Evolutionary conservation across 768 basidiomycete genomes (phyloP).

Genomic region (Leccinellum albellum): DNA sequence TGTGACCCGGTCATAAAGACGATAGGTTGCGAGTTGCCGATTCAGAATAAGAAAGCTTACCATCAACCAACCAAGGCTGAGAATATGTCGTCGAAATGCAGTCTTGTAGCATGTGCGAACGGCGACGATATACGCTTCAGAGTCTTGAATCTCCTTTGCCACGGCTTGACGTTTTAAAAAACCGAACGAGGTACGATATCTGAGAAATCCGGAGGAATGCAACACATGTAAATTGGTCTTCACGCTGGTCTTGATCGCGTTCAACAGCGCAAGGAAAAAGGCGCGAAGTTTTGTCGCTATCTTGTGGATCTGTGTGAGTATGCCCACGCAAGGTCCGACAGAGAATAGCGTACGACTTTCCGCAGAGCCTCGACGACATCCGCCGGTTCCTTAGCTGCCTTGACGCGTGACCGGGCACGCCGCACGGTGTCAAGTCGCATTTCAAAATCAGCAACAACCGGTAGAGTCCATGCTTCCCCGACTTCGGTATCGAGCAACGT

Average conservation of each 20-base stretch:
- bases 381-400: conserved; percentile 78
- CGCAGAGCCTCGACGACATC: conserved; percentile 85
- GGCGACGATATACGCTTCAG: conserved; percentile 77
- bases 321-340: neutral
- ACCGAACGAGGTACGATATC: conserved; percentile 75
- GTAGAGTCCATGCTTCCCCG: conserved; percentile 86
- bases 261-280: conserved; percentile 81
- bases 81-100: conserved; percentile 83
- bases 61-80: conserved; percentile 78
- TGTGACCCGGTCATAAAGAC: conserved; percentile 52
- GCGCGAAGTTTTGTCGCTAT: conserved; percentile 84
- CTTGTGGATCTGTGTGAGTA: conserved; percentile 37
- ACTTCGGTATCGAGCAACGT: conserved; percentile 83
- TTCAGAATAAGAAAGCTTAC: conserved; percentile 33
- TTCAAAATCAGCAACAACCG: conserved; percentile 79
- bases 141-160: conserved; percentile 83
- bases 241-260: conserved; percentile 77
- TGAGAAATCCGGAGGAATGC: conserved; percentile 81
- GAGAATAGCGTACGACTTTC: conserved; percentile 63
- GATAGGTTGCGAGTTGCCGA: neutral
- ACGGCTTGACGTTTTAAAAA: conserved; percentile 88
- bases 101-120: conserved; percentile 95
- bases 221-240: conserved; percentile 91
- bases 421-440: conserved; percentile 61
- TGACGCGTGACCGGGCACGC: conserved; percentile 76